Evolutionary conservation across 1,284 basidiomycete genomes (phyloP).

Genomic region (Spongispora temasekensis): DNA sequence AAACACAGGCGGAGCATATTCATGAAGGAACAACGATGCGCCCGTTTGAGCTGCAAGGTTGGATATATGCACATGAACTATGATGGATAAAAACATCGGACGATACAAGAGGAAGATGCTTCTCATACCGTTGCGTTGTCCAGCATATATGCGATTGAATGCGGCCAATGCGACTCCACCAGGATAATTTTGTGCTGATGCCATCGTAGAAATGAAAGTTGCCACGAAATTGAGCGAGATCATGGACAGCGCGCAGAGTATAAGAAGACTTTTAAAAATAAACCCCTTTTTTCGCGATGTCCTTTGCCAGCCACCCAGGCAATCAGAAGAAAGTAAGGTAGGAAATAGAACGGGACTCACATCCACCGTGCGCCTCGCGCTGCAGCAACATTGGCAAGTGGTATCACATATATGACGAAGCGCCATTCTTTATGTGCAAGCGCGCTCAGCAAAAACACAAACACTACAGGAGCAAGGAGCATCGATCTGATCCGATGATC

Average conservation of each 20-base stretch:
- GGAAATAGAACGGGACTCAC: conserved; percentile 44
- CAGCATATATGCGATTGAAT: conserved; percentile 57
- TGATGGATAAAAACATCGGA: neutral
- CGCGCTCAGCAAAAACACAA: conserved; percentile 69
- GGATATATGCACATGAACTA: conserved; percentile 73
- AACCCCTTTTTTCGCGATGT: conserved; percentile 47
- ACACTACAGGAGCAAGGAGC: conserved; percentile 53
- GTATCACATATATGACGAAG: conserved; percentile 88
- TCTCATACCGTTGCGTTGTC: conserved; percentile 38
- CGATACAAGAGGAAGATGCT: neutral
- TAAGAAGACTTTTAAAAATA: conserved; percentile 45
- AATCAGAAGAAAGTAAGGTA: neutral
- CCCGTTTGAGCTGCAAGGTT: conserved; percentile 90
- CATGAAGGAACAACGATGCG: conserved; percentile 85
- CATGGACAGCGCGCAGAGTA: conserved; percentile 46
- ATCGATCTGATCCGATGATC: conserved; percentile 54
- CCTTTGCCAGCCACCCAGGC: conserved; percentile 33
- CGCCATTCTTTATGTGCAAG: conserved; percentile 96
- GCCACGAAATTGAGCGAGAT: conserved; percentile 52
- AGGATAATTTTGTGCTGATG: conserved; percentile 85
- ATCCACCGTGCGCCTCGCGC: conserved; percentile 64
- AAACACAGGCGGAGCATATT: conserved; percentile 53
- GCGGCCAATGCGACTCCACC: conserved; percentile 75
- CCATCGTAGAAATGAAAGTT: conserved; percentile 54
- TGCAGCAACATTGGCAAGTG: conserved; percentile 79